Conservation (phyloP, 176 grass and related monocot genomes). For the Alopecurus myosuroides region DNA sequence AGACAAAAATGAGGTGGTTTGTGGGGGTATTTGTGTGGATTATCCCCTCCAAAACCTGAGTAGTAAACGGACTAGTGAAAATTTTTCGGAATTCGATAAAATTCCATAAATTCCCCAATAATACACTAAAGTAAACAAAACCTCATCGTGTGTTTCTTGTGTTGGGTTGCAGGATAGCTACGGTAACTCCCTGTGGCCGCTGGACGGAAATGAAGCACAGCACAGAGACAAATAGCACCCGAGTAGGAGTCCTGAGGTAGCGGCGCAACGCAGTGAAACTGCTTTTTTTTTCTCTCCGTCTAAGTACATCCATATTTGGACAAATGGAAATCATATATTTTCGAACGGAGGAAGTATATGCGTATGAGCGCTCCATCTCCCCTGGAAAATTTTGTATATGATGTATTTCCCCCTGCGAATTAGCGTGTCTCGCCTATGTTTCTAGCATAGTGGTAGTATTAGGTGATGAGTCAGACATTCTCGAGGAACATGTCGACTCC, state of each 20-base stretch:
- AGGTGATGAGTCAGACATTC: background rate
- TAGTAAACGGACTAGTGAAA: too few species aligned
- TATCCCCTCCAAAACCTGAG: too few species aligned
- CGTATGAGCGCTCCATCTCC: background rate
- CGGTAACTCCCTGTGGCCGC: background rate
- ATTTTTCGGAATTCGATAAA: too few species aligned
- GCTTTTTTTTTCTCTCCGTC: background rate
- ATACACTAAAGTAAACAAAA: too few species aligned
- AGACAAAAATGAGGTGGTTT: too few species aligned
- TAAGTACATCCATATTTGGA: too few species aligned
- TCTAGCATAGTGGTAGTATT: background rate
- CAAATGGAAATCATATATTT: too few species aligned
- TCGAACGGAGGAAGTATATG: too few species aligned
- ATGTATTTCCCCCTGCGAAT: background rate
- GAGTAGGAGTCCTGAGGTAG: background rate
- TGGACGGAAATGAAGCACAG: background rate
- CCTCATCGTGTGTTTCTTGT: background rate
- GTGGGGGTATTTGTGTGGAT: too few species aligned
- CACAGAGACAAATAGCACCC: background rate
- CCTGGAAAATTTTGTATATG: background rate
- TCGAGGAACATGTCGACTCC: background rate
- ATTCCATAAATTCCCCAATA: too few species aligned
- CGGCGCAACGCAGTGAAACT: background rate
- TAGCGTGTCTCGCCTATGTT: background rate
- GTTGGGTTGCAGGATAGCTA: conserved; percentile 49